Evolutionary conservation across 176 grass and related monocot species (phyloP).

Genomic region (Pontederia crassipes): DNA sequence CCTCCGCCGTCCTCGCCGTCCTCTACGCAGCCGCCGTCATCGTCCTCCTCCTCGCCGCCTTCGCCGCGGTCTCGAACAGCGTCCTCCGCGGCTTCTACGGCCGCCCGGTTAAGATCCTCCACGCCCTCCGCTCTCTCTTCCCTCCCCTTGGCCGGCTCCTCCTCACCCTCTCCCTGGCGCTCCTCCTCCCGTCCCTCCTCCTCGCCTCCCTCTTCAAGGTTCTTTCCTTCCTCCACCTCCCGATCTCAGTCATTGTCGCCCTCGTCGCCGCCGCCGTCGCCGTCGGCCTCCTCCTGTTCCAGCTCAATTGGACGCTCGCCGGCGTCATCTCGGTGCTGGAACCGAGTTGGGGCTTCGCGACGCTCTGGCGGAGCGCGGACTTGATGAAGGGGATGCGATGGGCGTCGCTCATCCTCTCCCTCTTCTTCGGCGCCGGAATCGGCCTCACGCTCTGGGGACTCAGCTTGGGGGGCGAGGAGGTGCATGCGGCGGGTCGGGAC

Average conservation of each 20-base stretch:
- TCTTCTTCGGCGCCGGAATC: constrained; percentile 16
- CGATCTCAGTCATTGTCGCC: background rate
- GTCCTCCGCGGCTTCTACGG: constrained; percentile 29
- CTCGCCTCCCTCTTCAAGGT: constrained; percentile 10
- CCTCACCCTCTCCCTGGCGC: constrained; percentile 1
- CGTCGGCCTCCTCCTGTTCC: background rate
- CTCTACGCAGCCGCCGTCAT: constrained; percentile 3
- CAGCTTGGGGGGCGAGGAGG: background rate
- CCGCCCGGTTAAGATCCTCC: constrained; percentile 29
- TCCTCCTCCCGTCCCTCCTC: constrained; percentile 9
- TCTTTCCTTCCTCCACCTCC: background rate
- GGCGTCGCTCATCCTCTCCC: constrained; percentile 5
- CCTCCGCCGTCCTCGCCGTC: background rate
- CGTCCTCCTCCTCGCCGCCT: constrained; percentile 5
- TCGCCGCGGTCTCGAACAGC: constrained; percentile 21
- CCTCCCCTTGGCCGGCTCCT: constrained; percentile 13
- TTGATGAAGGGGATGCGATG: constrained; percentile 17
- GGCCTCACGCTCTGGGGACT: constrained; percentile 14
- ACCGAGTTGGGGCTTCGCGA: constrained; percentile 11
- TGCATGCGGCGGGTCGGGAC: background rate
- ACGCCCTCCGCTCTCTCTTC: constrained; percentile 28
- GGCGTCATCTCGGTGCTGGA: constrained; percentile 19
- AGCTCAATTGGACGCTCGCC: constrained; percentile 17
- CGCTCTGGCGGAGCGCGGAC: constrained; percentile 11
- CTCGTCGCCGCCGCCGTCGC: constrained; percentile 5